Percentiles rank a stretch among this genome's conserved stretches.
phyloP scores from a whole-genome alignment of 1,284 basidiomycete species.

The Cutaneotrichosporon cutaneum region DNA sequence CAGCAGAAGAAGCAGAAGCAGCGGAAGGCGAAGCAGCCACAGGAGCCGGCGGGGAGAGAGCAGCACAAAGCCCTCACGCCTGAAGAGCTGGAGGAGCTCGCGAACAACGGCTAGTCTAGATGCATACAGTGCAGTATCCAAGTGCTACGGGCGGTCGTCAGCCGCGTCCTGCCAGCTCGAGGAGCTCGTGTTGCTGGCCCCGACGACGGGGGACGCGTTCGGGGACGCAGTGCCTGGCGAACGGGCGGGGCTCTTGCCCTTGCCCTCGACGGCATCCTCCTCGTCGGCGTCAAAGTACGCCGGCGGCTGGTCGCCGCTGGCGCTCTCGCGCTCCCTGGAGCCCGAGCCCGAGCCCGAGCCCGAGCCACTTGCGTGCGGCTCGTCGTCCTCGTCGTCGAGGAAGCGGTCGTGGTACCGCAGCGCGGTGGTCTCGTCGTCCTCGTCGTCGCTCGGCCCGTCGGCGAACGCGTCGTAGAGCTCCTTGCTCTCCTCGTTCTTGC shows the following conservation, averaged over 20 bases:
- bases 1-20: neutral
- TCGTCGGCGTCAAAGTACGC: constrained; percentile 35
- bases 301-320: constrained; percentile 13
- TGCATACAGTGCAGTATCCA: constrained; percentile 5
- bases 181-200: constrained; percentile 28
- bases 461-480: constrained; percentile 92
- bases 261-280: constrained; percentile 4
- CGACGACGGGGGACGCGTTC: constrained; percentile 5
- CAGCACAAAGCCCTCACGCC: neutral
- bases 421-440: constrained; percentile 37
- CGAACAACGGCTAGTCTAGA: constrained; percentile 2
- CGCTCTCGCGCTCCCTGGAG: too few relatives aligned
- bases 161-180: constrained; percentile 49
- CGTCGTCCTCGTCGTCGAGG: constrained; percentile 46
- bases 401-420: constrained; percentile 53
- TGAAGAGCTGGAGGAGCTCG: constrained; percentile 7
- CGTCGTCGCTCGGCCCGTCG: constrained; percentile 56
- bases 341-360: constrained; percentile 1
- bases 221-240: neutral
- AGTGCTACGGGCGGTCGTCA: constrained; percentile 29
- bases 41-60: neutral
- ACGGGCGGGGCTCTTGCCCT: neutral
- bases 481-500: constrained; percentile 55
- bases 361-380: constrained; percentile 10
- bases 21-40: neutral